These are phyloP conservation scores for Stagonosporopsis vannaccii DNA, from an alignment of 2,329 filamentous ascomycete genomes.

Conservation along the genomic window DNA sequence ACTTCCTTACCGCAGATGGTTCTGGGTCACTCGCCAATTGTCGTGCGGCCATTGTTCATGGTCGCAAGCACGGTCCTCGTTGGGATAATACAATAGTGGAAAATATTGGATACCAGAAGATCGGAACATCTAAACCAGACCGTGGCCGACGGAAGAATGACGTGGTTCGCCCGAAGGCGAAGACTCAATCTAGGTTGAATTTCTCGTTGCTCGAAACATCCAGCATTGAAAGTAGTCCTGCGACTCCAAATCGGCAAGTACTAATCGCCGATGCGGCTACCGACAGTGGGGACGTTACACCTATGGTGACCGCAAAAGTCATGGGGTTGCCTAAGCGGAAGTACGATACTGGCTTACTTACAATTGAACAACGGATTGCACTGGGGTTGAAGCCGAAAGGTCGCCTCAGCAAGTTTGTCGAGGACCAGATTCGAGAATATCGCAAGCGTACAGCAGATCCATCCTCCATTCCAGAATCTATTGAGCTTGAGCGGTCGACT, in stretches of 20 bases:
- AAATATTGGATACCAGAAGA: conserved; percentile 34
- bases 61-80: conserved; percentile 25
- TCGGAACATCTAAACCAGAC: conserved; percentile 4
- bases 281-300: conserved; percentile 1
- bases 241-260: neutral
- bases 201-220: neutral
- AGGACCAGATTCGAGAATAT: conserved; percentile 38
- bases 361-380: conserved; percentile 31
- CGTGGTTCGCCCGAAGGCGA: neutral
- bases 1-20: conserved; percentile 32
- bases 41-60: conserved; percentile 28
- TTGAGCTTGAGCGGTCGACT: neutral
- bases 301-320: neutral
- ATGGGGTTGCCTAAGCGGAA: conserved; percentile 15
- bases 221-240: neutral
- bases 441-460: conserved; percentile 31
- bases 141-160: conserved; percentile 4
- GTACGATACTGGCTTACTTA: conserved; percentile 25
- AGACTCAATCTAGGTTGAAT: conserved; percentile 2
- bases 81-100: conserved; percentile 38
- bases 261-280: neutral
- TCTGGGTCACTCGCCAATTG: conserved; percentile 37
- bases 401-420: conserved; percentile 32
- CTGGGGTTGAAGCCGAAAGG: conserved; percentile 36
- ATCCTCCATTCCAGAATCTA: conserved; percentile 20